A percentile compares a stretch with the other conserved stretches of the same genome.
Conservation (phyloP, 2,329 filamentous ascomycete genomes). For the Talaromyces sp. region DNA sequence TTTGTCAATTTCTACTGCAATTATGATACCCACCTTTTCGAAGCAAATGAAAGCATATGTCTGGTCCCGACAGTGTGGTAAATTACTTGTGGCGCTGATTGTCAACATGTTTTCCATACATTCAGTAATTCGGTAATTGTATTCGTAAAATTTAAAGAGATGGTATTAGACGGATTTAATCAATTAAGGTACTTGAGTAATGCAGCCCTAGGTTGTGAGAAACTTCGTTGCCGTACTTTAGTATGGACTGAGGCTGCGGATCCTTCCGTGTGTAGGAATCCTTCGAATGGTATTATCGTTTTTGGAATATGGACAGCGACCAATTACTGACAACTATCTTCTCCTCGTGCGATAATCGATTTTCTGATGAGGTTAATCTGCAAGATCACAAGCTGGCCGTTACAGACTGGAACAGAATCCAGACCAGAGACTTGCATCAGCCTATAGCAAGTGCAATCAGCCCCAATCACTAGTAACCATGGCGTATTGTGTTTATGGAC, state of each 20-base stretch:
- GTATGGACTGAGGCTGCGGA: neutral
- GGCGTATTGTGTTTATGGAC: neutral
- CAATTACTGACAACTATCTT: neutral
- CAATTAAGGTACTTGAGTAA: neutral
- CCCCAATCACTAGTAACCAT: neutral
- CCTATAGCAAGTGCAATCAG: neutral
- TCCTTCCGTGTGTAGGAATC: neutral
- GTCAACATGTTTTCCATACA: neutral
- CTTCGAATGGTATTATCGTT: neutral
- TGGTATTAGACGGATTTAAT: neutral
- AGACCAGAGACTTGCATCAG: neutral
- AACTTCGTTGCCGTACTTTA: neutral
- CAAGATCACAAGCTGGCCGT: neutral
- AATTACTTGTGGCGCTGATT: neutral
- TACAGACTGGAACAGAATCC: neutral
- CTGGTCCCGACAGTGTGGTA: slow-evolving; percentile 1
- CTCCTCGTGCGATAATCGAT: neutral
- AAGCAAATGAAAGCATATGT: neutral
- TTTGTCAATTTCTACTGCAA: neutral
- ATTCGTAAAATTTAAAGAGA: neutral
- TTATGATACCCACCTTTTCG: neutral
- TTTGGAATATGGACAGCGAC: neutral
- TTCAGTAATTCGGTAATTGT: neutral
- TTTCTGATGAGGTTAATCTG: neutral
- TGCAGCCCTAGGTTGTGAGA: neutral